Evolutionary conservation across 78 protist genomes (phyloP).

Genomic region (Dictyostelium firmibasis): DNA sequence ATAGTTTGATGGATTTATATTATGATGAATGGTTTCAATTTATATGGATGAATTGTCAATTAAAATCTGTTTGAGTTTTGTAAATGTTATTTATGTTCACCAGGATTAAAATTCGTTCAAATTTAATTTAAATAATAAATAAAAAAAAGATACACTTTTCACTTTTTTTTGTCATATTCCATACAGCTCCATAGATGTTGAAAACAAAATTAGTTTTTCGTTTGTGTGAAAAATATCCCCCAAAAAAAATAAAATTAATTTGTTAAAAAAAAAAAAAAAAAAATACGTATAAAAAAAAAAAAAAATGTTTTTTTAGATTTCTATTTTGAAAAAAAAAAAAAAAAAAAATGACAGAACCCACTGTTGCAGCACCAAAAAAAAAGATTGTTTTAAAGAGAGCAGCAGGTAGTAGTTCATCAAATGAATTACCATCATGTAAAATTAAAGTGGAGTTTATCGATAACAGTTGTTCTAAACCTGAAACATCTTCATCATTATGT

Average conservation of each 20-base stretch:
- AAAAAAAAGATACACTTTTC: neutral
- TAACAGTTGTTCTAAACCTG: neutral
- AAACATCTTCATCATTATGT: neutral
- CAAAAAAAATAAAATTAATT: too few relatives aligned
- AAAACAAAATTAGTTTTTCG: too few relatives aligned
- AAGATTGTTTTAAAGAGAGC: constrained; percentile 68
- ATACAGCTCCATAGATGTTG: too few relatives aligned
- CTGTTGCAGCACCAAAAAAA: constrained; percentile 30
- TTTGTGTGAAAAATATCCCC: too few relatives aligned
- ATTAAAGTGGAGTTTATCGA: neutral
- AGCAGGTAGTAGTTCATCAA: neutral
- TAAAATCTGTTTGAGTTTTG: neutral
- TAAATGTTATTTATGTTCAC: neutral
- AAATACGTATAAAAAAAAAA: too few relatives aligned
- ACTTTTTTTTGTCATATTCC: too few relatives aligned
- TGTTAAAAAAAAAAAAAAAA: too few relatives aligned
- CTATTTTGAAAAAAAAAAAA: neutral
- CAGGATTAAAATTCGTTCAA: neutral
- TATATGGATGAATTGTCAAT: neutral
- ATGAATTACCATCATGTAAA: constrained; percentile 1
- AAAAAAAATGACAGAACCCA: neutral
- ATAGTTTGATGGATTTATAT: too few relatives aligned
- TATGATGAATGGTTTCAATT: too few relatives aligned
- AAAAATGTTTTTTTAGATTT: too few relatives aligned
- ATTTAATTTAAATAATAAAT: neutral